Evolutionary conservation across 768 basidiomycete genomes (phyloP), one percentile per base, ranked within the genome.

Genomic region (Rickenella mellea): DNA sequence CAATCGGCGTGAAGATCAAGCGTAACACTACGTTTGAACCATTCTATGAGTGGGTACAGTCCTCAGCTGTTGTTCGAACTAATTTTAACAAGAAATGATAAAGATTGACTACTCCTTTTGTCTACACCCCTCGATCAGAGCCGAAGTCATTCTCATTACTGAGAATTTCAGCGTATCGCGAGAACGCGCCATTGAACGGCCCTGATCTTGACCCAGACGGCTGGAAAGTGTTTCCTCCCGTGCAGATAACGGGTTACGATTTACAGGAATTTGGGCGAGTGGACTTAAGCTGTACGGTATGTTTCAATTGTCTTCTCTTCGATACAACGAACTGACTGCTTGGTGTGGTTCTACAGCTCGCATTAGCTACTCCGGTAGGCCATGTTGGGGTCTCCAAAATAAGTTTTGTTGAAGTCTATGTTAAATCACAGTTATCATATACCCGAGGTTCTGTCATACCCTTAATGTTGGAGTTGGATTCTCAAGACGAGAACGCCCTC

Each of bases 321-420:
- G 12, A n/a, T n/a, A n/a, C n/a, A 39, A n/a, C 32, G 39, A 42
- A 30, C 31, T 46, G 29, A 15, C 28, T 26, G 5, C 9, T 19
- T 43, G 21, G 14, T 15, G 44, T 36, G 10, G 4, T 40, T 14
- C 4, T 14, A 27, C 46, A 77, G 74, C 52, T 73, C 10, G 67
- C 74, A 3, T 53, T 76, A 24, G 72, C 71, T n/a, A 69, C 56
- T 27, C 74, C 76, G 9, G 69, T 70, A 53, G 50, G 62, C 46
- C 32, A n/a, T n/a, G n/a, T n/a, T n/a, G n/a, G n/a, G n/a, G n/a
- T n/a, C n/a, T n/a, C n/a, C n/a, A n/a, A n/a, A n/a, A n/a, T n/a
- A n/a, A n/a, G n/a, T n/a, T n/a, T n/a, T n/a, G n/a, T n/a, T n/a
- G n/a, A n/a, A n/a, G n/a, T n/a, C n/a, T n/a, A n/a, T n/a, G n/a